These are phyloP conservation scores for Penicillium sclerotigenum DNA, from an alignment of 2,329 filamentous ascomycete genomes.

Conservation along the genomic window DNA sequence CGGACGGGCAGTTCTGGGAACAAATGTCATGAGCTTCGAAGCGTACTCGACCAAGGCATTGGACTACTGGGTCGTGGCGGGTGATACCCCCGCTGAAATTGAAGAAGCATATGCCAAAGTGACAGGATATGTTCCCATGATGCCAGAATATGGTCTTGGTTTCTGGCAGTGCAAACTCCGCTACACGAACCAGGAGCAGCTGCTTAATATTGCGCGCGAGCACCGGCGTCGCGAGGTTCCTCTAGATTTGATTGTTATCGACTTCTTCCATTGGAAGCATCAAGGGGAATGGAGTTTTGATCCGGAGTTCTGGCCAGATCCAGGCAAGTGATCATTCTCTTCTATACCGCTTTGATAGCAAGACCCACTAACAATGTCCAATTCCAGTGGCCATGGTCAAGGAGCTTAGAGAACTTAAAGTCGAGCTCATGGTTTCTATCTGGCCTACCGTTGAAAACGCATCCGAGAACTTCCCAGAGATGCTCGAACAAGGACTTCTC, in stretches of 20 bases:
- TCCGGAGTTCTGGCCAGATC: constrained; percentile 62
- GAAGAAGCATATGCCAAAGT: constrained; percentile 55
- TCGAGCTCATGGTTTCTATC: constrained; percentile 67
- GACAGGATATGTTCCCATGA: constrained; percentile 61
- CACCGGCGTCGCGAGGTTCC: constrained; percentile 56
- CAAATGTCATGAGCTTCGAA: constrained; percentile 61
- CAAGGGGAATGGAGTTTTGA: constrained; percentile 70
- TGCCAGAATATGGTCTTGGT: constrained; percentile 66
- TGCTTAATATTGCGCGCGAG: constrained; percentile 59
- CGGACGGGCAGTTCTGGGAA: constrained; percentile 59
- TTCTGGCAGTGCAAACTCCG: constrained; percentile 68
- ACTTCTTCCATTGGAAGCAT: constrained; percentile 66
- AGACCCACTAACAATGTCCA: not conserved
- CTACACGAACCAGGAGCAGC: constrained; percentile 64
- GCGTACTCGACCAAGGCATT: constrained; percentile 56
- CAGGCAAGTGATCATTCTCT: constrained; percentile 39
- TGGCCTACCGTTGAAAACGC: constrained; percentile 64
- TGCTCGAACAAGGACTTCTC: constrained; percentile 59
- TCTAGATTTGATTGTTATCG: constrained; percentile 63
- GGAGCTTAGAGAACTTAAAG: constrained; percentile 56
- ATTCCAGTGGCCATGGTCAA: constrained; percentile 57
- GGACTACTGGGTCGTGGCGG: constrained; percentile 64
- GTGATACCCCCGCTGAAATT: constrained; percentile 55
- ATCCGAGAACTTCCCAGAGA: constrained; percentile 60
- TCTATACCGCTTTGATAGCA: not conserved